Evolutionary conservation across 1,139 yeast species (phyloP).

Genomic region (Candida sp.): DNA sequence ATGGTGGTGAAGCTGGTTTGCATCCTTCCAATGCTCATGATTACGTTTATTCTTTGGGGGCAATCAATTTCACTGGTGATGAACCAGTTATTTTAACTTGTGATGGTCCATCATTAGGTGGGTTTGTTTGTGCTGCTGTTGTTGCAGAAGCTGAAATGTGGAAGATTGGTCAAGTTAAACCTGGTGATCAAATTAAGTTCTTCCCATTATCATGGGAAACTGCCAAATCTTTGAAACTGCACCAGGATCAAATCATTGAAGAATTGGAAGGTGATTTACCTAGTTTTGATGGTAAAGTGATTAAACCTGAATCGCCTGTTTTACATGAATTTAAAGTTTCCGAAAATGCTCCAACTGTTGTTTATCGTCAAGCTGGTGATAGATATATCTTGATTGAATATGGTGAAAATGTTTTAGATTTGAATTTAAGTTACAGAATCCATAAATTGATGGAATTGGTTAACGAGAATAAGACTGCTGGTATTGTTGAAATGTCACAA

Average conservation of each 20-base stretch:
- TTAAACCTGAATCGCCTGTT: constrained; percentile 59
- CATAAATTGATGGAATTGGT: constrained; percentile 79
- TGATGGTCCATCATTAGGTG: constrained; percentile 97
- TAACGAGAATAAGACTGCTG: constrained; percentile 57
- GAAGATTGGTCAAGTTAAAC: constrained; percentile 97
- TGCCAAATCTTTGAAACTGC: constrained; percentile 60
- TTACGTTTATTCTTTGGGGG: constrained; percentile 94
- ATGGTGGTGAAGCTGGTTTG: constrained; percentile 97
- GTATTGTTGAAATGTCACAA: constrained; percentile 92
- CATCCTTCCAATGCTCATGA: constrained; percentile 99
- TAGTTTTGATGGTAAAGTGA: constrained; percentile 24
- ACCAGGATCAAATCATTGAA: constrained; percentile 56
- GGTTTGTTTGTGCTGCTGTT: constrained; percentile 95
- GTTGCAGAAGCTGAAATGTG: constrained; percentile 96
- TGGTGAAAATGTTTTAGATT: constrained; percentile 84
- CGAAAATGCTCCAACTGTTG: constrained; percentile 62
- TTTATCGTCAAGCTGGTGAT: constrained; percentile 96
- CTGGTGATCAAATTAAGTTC: constrained; percentile 83
- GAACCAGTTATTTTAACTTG: constrained; percentile 96
- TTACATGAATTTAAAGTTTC: constrained; percentile 47
- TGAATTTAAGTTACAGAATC: constrained; percentile 81
- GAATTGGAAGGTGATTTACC: constrained; percentile 42
- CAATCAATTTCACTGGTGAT: constrained; percentile 96
- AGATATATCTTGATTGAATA: constrained; percentile 88
- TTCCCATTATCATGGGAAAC: constrained; percentile 68